These are phyloP conservation scores for Leccinum boreale DNA, from an alignment of 768 basidiomycete species.

Conservation along the genomic window DNA sequence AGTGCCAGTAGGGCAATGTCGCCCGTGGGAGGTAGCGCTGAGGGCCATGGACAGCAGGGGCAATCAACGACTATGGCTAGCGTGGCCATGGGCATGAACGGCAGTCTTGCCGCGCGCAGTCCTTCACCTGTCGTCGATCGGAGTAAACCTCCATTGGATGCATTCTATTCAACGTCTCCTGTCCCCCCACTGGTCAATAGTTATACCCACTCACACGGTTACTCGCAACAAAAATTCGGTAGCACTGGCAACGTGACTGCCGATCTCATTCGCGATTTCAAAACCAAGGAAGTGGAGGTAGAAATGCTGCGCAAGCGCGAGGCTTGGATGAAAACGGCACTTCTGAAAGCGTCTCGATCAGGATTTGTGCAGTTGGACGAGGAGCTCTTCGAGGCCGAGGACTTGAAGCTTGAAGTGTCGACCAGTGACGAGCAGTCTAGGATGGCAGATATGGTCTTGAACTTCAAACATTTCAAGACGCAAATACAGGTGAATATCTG, in stretches of 20 bases:
- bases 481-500: slow-evolving; percentile 70
- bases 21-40: slow-evolving; percentile 40
- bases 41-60: slow-evolving; percentile 20
- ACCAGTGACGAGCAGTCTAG: slow-evolving; percentile 43
- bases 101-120: slow-evolving; percentile 45
- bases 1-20: slow-evolving; percentile 55
- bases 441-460: slow-evolving; percentile 68
- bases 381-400: slow-evolving; percentile 39
- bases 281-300: slow-evolving; percentile 78
- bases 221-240: slow-evolving; percentile 34
- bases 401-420: slow-evolving; percentile 33
- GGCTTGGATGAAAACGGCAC: slow-evolving; percentile 80
- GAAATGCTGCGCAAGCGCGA: slow-evolving; percentile 74
- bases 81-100: slow-evolving; percentile 52
- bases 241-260: slow-evolving; percentile 70
- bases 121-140: slow-evolving; percentile 58
- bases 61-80: slow-evolving; percentile 49
- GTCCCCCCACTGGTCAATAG: slow-evolving; percentile 50
- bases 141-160: slow-evolving; percentile 55
- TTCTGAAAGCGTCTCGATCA: slow-evolving; percentile 68
- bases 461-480: slow-evolving; percentile 85
- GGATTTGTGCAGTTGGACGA: slow-evolving; percentile 73
- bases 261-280: slow-evolving; percentile 77
- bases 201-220: slow-evolving; percentile 41
- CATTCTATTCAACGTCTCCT: slow-evolving; percentile 47